Base-by-base conservation (phyloP, 2,329 filamentous ascomycete species). In the Alternaria solani region DNA sequence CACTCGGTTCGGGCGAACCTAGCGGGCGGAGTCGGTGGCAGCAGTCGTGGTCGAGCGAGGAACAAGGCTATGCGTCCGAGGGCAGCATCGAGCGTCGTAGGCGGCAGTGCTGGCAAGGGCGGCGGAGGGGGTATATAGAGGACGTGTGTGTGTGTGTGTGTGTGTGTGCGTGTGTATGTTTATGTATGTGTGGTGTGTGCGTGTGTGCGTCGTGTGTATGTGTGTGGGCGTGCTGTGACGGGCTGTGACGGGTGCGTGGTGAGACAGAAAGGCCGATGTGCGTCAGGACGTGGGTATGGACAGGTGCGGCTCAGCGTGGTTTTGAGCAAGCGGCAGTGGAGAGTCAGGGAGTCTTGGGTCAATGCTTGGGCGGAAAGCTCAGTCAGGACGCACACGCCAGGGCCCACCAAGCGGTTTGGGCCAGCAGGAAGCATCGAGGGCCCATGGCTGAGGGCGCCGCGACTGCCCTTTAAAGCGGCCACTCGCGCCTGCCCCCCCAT, bases 241-340 rank as follows among this genome's bases (percentile, higher is more conserved):
- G 60, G 60, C 55, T 57, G 52, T 60, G 61, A 55, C 51, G 66
- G 47, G 44, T 61, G 52, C 54, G 65, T 61, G 47, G 67, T 69
- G 67, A 72, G 68, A 72, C 68, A 63, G 57, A 28, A 42, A 54
- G 64, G 61, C 55, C 62, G 49, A 57, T 62, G 41, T 53, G 67
- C 61, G 56, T 60, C 60, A 61, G 66, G 55, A 63, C 65, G 64
- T 63, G 60, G 61, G 64, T 59, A 55, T 49, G 38, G 57, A 49
- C 49, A 64, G 61, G 71, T 73, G 73, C 74, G 75, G 72, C 75
- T 76, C 73, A 68, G 73, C 69, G 71, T 75, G 72, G 72, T 76
- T 77, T 76, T 76, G 75, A 77, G 74, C 61, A 67, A 68, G 64
- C 62, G 54, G 48, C 43, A 36, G 48, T 41, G 46, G 57, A 64